Evolutionary conservation across 139 green algal genomes (phyloP), one percentile per base, ranked within the genome.

Genomic region (Chlamydomonas sp.): DNA sequence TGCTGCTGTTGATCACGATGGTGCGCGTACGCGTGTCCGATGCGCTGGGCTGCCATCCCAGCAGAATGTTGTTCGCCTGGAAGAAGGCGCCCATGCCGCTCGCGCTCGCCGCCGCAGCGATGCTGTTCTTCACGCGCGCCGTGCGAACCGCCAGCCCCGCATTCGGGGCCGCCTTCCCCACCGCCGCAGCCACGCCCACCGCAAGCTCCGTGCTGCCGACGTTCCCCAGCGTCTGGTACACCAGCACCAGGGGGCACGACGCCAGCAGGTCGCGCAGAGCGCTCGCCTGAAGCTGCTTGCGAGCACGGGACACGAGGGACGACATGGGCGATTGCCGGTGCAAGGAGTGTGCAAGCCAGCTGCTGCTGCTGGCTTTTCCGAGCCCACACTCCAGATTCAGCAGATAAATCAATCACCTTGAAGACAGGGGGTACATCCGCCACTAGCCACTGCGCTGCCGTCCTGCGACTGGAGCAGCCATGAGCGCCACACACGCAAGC

Each of bases 141-240:
- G 71, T 60, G 4, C 36, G 67, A 3, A 66, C 70, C 1, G 10
- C 31, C 1, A 79, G 37, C 16, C 64, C 59, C 10, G 2, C 35
- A 39, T 35, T 36, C 3, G 76, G 67, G 5, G 65, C 59, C 43
- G 58, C 33, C 37, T 77, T 71, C 31, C 72, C 20, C 1, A 81
- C 30, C 4, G 29, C 29, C 5, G 2, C 6, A 13, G 70, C 39
- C 6, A 81, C 39, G 3, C 48, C 34, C 2, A 35, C 5, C 3
- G 62, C 38, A 3, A 78, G 30, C 1, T 54, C 48, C 0, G 48
- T 10, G 3, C 66, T 67, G 35, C 75, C 47, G 3, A 83, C 61
- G 28, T 48, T 74, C 54, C 77, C 77, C 3, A 83, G 50, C 13
- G 72, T 77, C 37, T 83, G 77, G 58, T 79, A 83, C 22, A 83